A percentile compares a stretch with the other conserved stretches of the same genome.
Evolutionary conservation across 805 yeast species (phyloP).

Genomic region (Kregervanrija fluxuum): DNA sequence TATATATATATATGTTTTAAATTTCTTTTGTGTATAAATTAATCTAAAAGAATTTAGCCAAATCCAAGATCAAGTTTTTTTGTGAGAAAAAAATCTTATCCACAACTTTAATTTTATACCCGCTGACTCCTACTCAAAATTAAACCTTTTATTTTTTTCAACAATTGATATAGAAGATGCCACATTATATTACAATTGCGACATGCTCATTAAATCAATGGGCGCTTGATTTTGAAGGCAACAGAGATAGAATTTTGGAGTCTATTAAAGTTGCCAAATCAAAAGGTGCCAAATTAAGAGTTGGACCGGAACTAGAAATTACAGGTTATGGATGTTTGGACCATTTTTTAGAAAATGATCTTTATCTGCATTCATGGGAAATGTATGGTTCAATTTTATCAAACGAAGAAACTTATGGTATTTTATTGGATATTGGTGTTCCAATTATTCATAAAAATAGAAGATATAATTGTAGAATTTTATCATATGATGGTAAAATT

Average conservation of each 20-base stretch:
- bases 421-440: slow-evolving; percentile 88
- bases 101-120: too few relatives aligned
- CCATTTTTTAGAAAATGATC: slow-evolving; percentile 87
- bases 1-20: too few relatives aligned
- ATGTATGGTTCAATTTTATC: slow-evolving; percentile 72
- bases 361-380: slow-evolving; percentile 90
- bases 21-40: too few relatives aligned
- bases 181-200: slow-evolving; percentile 80
- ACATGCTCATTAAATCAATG: slow-evolving; percentile 96
- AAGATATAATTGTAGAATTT: slow-evolving; percentile 84
- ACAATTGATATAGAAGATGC: slow-evolving; percentile 40
- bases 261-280: slow-evolving; percentile 73
- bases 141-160: background rate
- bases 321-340: slow-evolving; percentile 94
- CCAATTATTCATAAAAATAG: slow-evolving; percentile 85
- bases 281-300: slow-evolving; percentile 73
- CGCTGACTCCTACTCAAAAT: too few relatives aligned
- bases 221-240: slow-evolving; percentile 98
- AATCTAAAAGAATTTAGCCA: too few relatives aligned
- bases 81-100: too few relatives aligned
- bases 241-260: slow-evolving; percentile 81
- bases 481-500: slow-evolving; percentile 73
- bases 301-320: slow-evolving; percentile 94
- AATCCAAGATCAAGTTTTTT: too few relatives aligned
- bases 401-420: slow-evolving; percentile 63